phyloP scores from a whole-genome alignment of 2,329 filamentous ascomycete species.

The Talaromyces sp. region DNA sequence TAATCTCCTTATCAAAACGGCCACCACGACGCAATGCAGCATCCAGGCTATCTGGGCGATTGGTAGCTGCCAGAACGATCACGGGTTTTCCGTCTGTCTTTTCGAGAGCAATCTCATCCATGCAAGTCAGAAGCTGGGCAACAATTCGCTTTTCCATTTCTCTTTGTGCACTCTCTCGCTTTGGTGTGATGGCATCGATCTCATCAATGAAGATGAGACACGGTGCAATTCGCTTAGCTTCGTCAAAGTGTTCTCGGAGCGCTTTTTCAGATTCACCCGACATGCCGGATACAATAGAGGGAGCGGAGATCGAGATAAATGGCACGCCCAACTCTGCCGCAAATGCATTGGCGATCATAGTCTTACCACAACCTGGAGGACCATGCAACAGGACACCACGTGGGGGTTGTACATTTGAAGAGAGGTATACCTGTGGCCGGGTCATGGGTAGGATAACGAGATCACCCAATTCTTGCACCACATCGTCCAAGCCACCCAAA shows the following conservation, averaged over 20 bases:
- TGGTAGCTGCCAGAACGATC: conserved; percentile 88
- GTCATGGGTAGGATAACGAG: conserved; percentile 74
- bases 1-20: conserved; percentile 80
- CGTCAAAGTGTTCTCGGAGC: conserved; percentile 81
- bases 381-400: conserved; percentile 79
- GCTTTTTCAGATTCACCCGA: conserved; percentile 89
- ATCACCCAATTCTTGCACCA: conserved; percentile 70
- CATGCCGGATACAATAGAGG: conserved; percentile 81
- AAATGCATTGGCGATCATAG: conserved; percentile 77
- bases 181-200: conserved; percentile 87
- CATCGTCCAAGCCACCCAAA: conserved; percentile 74
- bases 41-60: conserved; percentile 82
- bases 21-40: conserved; percentile 73
- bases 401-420: conserved; percentile 68
- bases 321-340: conserved; percentile 75
- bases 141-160: conserved; percentile 91
- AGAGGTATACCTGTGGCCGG: conserved; percentile 65
- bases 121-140: conserved; percentile 78
- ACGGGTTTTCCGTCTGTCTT: conserved; percentile 76
- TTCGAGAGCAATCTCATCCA: conserved; percentile 76
- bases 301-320: conserved; percentile 80
- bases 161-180: conserved; percentile 77
- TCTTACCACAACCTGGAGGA: conserved; percentile 84
- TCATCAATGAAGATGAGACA: conserved; percentile 91
- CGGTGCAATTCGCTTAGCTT: conserved; percentile 81